Evolutionary conservation across 148 eudicot genomes (phyloP).

Genomic region (Rhododendron griersonianum): DNA sequence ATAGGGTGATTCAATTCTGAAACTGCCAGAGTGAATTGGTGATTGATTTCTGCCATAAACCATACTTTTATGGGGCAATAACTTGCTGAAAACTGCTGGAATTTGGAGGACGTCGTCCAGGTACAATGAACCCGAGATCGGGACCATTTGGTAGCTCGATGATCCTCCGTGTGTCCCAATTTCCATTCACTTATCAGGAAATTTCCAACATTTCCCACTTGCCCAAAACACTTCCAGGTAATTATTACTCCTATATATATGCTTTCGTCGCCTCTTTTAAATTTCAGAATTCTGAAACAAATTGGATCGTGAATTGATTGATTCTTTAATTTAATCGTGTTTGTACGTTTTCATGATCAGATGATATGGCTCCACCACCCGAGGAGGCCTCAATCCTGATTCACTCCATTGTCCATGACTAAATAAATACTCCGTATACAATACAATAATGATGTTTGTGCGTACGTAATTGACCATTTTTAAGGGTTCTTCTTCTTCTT

Average conservation of each 20-base stretch:
- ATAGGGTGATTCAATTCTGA: too few relatives aligned
- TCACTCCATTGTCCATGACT: constrained; percentile 25
- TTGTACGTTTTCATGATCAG: neutral
- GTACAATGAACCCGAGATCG: too few relatives aligned
- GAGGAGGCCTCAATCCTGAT: constrained; percentile 36
- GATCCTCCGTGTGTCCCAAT: too few relatives aligned
- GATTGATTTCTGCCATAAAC: too few relatives aligned
- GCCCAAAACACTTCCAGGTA: constrained; percentile 18
- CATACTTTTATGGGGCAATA: too few relatives aligned
- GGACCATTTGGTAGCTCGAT: too few relatives aligned
- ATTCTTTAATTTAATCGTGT: neutral
- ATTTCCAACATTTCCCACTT: constrained; percentile 8
- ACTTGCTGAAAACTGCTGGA: too few relatives aligned
- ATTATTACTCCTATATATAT: neutral
- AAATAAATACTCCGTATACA: neutral
- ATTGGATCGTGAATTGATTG: neutral
- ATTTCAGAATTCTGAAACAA: neutral
- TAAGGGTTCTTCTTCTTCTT: neutral
- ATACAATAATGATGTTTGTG: neutral
- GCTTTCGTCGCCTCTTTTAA: neutral
- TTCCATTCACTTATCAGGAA: too few relatives aligned
- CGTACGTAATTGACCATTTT: neutral
- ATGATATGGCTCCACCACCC: constrained; percentile 18
- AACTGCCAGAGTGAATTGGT: too few relatives aligned
- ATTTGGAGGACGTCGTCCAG: too few relatives aligned